Evolutionary conservation across 2,329 filamentous ascomycete species (phyloP).

Genomic region (Colletotrichum simmondsii): DNA sequence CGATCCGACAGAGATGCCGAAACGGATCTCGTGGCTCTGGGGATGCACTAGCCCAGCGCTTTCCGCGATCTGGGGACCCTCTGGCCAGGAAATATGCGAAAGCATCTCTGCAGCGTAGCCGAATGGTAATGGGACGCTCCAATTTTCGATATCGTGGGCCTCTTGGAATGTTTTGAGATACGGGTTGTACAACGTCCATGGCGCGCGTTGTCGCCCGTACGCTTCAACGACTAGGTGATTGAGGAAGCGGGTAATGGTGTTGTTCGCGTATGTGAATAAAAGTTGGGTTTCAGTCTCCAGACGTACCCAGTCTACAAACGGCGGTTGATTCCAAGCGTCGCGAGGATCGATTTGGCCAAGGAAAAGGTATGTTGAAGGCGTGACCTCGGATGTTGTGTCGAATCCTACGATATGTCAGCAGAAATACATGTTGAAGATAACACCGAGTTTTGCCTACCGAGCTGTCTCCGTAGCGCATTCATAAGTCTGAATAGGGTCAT

Average conservation of each 20-base stretch:
- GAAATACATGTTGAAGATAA: too few species aligned
- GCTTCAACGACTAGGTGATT: constrained; percentile 1
- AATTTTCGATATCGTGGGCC: not conserved
- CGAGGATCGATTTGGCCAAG: not conserved
- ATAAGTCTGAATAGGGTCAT: not conserved
- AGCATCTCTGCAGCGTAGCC: not conserved
- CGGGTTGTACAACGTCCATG: constrained; percentile 2
- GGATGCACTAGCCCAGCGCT: not conserved
- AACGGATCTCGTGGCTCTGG: not conserved
- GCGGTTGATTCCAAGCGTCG: not conserved
- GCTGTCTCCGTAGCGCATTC: not conserved
- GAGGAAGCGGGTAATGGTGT: not conserved
- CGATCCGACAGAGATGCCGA: not conserved
- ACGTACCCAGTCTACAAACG: constrained; percentile 12
- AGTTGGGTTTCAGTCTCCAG: not conserved
- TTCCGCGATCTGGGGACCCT: not conserved
- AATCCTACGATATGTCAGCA: not conserved
- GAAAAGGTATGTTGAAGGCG: not conserved
- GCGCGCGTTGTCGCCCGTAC: not conserved
- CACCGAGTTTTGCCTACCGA: not conserved
- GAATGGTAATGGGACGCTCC: not conserved
- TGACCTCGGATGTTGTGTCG: not conserved
- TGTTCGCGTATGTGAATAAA: not conserved
- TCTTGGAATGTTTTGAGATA: constrained; percentile 8
- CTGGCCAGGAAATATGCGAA: not conserved